Evolutionary conservation across 805 yeast species (phyloP), one percentile per base, ranked within the genome.

Genomic region (Candida succiphila): DNA sequence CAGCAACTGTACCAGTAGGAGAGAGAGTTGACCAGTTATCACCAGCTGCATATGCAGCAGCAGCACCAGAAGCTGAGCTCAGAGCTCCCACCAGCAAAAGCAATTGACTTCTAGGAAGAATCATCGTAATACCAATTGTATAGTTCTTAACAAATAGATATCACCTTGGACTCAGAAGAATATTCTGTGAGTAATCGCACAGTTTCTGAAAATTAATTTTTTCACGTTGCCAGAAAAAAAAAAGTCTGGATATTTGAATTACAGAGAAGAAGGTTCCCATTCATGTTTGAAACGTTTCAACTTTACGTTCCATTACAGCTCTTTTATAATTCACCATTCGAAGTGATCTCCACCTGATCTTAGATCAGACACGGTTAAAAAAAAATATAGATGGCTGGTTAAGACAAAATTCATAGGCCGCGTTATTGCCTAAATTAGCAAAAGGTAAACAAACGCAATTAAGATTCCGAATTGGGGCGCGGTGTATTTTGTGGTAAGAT

Each of bases 1-100:
- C 74, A 9, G 66, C 35, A 31, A 61, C 44, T 7, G 72, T 54
- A 23, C 67, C 72, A 25, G 59, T 35, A 39, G 88, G 86, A n/a
- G 84, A 72, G 52, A 79, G 65, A 27, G 84, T 75, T 34, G 79
- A 59, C 78, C 78, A 78, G 37, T 72, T 70, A 32, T 72, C 78
- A 33, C 73, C 60, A 37, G 73, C 77, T 37, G 69, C 68, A 38
- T 68, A 67, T 30, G 76, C 78, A 7, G 31, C n/a, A 29, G 75
- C 73, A 27, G 59, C 33, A 21, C 23, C 10, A 10, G 23, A 21
- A 9, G 63, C 32, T 14, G 66, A 46, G 29, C 57, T 57, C 45
- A 35, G 66, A 7, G 21, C 5, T 4, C 25, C 19, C 14, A 25
- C 19, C 21, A 29, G 21, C 13, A 25, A 21, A 8, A 21, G 10